These are phyloP conservation scores for Solanum paucissectum DNA, from an alignment of 257 asterid species.

Conservation along the genomic window DNA sequence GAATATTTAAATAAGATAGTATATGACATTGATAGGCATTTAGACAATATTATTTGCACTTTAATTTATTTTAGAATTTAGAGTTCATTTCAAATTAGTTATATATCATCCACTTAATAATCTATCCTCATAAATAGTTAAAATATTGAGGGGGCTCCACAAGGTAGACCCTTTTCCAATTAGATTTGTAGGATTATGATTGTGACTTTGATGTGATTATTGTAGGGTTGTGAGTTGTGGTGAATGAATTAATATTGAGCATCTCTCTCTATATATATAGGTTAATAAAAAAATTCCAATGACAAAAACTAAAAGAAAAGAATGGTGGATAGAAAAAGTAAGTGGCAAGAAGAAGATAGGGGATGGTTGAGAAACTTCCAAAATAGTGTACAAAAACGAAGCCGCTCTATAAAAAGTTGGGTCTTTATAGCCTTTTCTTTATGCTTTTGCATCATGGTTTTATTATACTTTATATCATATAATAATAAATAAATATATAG, in stretches of 20 bases:
- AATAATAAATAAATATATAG: too few species aligned
- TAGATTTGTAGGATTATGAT: neutral
- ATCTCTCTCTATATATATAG: too few species aligned
- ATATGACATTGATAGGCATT: neutral
- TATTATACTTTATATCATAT: neutral
- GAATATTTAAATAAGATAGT: too few species aligned
- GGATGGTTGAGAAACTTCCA: neutral
- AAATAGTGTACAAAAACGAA: slow-evolving; percentile 10
- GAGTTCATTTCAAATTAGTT: neutral
- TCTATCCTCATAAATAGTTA: neutral
- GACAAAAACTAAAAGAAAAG: neutral
- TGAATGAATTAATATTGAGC: neutral
- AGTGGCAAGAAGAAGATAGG: neutral
- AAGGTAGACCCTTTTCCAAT: neutral
- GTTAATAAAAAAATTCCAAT: neutral
- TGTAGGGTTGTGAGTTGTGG: neutral
- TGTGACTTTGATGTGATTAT: neutral
- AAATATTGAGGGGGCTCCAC: neutral
- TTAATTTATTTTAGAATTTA: neutral
- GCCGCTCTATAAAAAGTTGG: slow-evolving; percentile 2
- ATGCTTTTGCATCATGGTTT: neutral
- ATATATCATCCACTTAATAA: neutral
- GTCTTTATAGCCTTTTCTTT: neutral
- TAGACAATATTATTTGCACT: neutral
- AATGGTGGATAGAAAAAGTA: neutral